These are phyloP conservation scores for Peronospora tabacina DNA, from an alignment of 352 stramenopile genomes.

Conservation along the genomic window DNA sequence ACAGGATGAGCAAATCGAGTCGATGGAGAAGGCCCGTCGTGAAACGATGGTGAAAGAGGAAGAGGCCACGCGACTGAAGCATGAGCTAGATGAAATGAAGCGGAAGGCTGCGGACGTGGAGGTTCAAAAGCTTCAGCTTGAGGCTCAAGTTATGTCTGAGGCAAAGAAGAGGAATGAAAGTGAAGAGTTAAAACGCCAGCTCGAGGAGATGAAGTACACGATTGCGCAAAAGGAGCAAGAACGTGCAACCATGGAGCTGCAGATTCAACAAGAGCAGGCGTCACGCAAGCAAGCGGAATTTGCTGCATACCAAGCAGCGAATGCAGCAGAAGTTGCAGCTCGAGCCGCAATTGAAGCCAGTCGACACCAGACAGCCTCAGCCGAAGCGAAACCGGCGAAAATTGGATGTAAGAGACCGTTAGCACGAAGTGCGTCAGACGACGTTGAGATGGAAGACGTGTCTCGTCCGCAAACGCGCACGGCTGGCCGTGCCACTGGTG, in stretches of 20 bases:
- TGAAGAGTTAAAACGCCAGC: slow-evolving; percentile 30
- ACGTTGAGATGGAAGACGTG: slow-evolving; percentile 56
- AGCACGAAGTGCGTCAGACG: slow-evolving; percentile 24
- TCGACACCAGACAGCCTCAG: slow-evolving; percentile 30
- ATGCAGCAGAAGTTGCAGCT: slow-evolving; percentile 58
- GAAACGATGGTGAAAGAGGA: slow-evolving; percentile 36
- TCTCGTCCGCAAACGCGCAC: slow-evolving; percentile 25
- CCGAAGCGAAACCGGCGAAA: slow-evolving; percentile 24
- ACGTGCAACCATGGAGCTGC: slow-evolving; percentile 37
- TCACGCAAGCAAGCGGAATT: slow-evolving; percentile 58
- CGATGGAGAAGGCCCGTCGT: slow-evolving; percentile 27
- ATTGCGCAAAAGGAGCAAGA: slow-evolving; percentile 48
- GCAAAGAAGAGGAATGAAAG: slow-evolving; percentile 33
- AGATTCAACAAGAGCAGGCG: slow-evolving; percentile 40
- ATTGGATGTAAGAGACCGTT: slow-evolving; percentile 40
- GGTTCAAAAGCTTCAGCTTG: slow-evolving; percentile 36
- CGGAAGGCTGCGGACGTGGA: slow-evolving; percentile 28
- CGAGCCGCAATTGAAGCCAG: slow-evolving; percentile 61
- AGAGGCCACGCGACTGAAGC: slow-evolving; percentile 37
- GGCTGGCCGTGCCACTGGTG: slow-evolving; percentile 25
- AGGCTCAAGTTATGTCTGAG: slow-evolving; percentile 30
- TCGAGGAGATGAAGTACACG: slow-evolving; percentile 41
- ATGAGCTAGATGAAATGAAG: slow-evolving; percentile 54
- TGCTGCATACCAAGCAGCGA: slow-evolving; percentile 49
- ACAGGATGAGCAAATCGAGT: slow-evolving; percentile 31